Evolutionary conservation across 139 green algal genomes (phyloP).

Genomic region (Parachlorella kessleri): DNA sequence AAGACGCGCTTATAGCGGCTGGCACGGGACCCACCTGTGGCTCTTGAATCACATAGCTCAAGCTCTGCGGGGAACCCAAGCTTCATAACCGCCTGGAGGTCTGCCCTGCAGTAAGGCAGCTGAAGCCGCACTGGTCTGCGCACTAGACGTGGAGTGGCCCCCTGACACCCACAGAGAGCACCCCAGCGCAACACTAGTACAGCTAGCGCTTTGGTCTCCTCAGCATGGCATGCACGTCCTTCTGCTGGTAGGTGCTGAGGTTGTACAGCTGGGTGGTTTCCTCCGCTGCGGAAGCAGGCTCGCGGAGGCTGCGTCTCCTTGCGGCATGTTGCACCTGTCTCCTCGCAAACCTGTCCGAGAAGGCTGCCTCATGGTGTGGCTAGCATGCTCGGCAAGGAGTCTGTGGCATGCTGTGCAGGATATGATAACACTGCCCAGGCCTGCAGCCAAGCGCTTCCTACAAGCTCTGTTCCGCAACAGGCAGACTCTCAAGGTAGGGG

Average conservation of each 20-base stretch:
- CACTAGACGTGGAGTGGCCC: slow-evolving; percentile 43
- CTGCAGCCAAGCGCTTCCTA: slow-evolving; percentile 13
- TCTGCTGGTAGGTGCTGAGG: background rate
- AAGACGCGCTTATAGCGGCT: too few species aligned
- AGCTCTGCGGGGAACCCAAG: too few species aligned
- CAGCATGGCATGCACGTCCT: background rate
- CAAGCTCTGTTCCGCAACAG: slow-evolving; percentile 24
- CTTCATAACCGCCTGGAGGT: too few species aligned
- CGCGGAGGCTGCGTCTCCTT: background rate
- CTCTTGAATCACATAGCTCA: too few species aligned
- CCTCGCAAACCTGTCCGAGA: too few species aligned
- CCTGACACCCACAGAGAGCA: slow-evolving; percentile 9
- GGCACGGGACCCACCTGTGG: too few species aligned
- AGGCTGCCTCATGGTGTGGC: background rate
- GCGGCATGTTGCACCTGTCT: too few species aligned
- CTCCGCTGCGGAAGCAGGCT: background rate
- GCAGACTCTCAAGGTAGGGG: slow-evolving; percentile 7
- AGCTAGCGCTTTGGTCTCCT: slow-evolving; percentile 27
- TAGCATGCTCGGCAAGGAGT: background rate
- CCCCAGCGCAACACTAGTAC: slow-evolving; percentile 28
- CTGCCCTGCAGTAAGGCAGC: slow-evolving; percentile 22
- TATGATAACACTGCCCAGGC: slow-evolving; percentile 9
- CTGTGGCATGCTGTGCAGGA: slow-evolving; percentile 15
- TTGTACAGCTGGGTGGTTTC: background rate
- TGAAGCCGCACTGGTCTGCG: slow-evolving; percentile 14